phyloP scores from a whole-genome alignment of 495 filamentous ascomycete species.

The Penicillium taxi region DNA sequence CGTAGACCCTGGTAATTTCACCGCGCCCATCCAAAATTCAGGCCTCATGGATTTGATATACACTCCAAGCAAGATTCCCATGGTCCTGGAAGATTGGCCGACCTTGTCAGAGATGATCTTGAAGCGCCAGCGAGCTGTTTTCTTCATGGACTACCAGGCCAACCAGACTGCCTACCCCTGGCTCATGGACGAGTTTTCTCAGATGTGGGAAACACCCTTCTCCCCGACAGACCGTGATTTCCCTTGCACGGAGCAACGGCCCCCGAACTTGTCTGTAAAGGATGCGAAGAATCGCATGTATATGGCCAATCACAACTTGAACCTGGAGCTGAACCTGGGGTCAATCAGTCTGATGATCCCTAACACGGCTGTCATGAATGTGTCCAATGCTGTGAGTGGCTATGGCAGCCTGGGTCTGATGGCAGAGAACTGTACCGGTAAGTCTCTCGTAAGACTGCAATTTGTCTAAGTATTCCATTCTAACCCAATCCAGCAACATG shows the following conservation, averaged over 20 bases:
- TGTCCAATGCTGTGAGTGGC: conserved; percentile 60
- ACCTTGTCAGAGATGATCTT: conserved; percentile 74
- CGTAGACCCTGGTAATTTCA: conserved; percentile 52
- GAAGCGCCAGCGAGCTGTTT: conserved; percentile 49
- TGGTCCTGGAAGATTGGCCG: conserved; percentile 74
- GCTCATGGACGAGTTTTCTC: conserved; percentile 57
- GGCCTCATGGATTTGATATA: conserved; percentile 67
- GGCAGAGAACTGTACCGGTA: conserved; percentile 58
- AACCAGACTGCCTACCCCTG: conserved; percentile 67
- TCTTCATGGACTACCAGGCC: conserved; percentile 78
- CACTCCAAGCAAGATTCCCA: conserved; percentile 58
- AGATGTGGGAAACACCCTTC: conserved; percentile 62
- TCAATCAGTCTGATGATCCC: conserved; percentile 63
- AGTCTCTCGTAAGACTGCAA: conserved; percentile 10
- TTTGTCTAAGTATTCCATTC: conserved; percentile 8
- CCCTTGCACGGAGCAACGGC: conserved; percentile 52
- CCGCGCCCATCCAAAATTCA: conserved; percentile 51
- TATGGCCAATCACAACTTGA: conserved; percentile 90
- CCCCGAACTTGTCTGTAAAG: conserved; percentile 46
- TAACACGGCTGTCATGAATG: conserved; percentile 54
- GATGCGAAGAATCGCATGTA: conserved; percentile 61
- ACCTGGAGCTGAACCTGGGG: conserved; percentile 58
- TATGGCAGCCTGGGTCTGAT: conserved; percentile 64
- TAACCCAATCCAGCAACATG: conserved; percentile 37
- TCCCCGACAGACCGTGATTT: conserved; percentile 51